Conservation (phyloP, 768 basidiomycete species). For the Kwoniella heveanensis region DNA sequence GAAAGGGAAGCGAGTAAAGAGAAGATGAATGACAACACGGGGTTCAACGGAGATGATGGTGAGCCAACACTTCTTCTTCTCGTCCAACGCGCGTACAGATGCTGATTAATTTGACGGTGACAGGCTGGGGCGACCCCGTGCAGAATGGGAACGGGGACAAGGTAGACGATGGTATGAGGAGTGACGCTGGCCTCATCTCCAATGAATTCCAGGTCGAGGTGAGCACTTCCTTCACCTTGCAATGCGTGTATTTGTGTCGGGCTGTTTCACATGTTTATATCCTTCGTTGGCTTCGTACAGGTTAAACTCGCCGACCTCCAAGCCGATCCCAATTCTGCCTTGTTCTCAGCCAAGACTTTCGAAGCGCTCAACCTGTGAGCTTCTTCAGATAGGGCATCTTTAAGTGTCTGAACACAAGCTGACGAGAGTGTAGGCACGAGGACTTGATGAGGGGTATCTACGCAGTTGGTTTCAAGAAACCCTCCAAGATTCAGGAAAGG, state of each 20-base stretch:
- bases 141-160: conserved; percentile 10
- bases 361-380: conserved; percentile 92
- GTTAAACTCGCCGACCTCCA: conserved; percentile 97
- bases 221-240: conserved; percentile 4
- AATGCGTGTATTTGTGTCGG: conserved; percentile 1
- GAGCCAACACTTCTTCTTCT: neutral
- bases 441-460: conserved; percentile 93
- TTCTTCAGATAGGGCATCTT: neutral
- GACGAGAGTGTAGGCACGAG: conserved; percentile 63
- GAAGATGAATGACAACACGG: too few relatives aligned
- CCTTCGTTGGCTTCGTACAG: conserved; percentile 61
- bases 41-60: conserved; percentile 4
- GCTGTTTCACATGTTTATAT: neutral
- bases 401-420: conserved; percentile 12
- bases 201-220: conserved; percentile 49
- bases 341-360: conserved; percentile 90
- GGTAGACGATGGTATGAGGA: conserved; percentile 24
- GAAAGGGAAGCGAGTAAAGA: conserved; percentile 21
- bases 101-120: neutral
- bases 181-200: conserved; percentile 34
- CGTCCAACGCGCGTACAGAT: too few relatives aligned
- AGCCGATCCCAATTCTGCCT: conserved; percentile 89
- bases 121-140: conserved; percentile 18
- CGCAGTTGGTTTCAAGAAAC: conserved; percentile 93
- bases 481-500: conserved; percentile 97